These are phyloP conservation scores for Rhododendron williamsianum DNA, from an alignment of 148 eudicot species.

Conservation along the genomic window DNA sequence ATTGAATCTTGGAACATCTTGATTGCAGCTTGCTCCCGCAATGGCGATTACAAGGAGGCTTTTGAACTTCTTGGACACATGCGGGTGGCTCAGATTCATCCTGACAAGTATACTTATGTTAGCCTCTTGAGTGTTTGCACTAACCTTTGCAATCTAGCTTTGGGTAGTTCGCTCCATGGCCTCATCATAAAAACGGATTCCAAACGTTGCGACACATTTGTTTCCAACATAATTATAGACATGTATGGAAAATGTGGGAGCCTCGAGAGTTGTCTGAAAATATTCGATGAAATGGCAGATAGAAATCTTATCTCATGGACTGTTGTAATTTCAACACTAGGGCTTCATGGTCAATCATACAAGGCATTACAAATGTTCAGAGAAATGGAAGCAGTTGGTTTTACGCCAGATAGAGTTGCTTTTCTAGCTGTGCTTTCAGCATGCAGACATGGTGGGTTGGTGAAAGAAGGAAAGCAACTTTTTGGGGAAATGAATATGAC, in stretches of 20 bases:
- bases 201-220: constrained; percentile 46
- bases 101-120: constrained; percentile 58
- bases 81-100: constrained; percentile 37
- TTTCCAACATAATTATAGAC: constrained; percentile 53
- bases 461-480: constrained; percentile 52
- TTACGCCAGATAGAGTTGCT: constrained; percentile 52
- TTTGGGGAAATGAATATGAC: constrained; percentile 42
- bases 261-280: constrained; percentile 38
- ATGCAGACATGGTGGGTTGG: constrained; percentile 67
- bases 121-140: constrained; percentile 59
- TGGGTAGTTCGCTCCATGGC: constrained; percentile 67
- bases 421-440: constrained; percentile 61
- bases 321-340: constrained; percentile 51
- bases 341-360: constrained; percentile 50
- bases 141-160: constrained; percentile 46
- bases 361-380: constrained; percentile 51
- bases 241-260: constrained; percentile 87
- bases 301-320: constrained; percentile 71
- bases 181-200: constrained; percentile 44
- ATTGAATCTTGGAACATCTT: constrained; percentile 64
- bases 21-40: constrained; percentile 66
- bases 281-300: constrained; percentile 37
- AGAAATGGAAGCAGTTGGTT: constrained; percentile 51
- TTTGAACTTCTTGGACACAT: constrained; percentile 64
- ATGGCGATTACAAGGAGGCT: constrained; percentile 56